A percentile compares a stretch with the other conserved stretches of the same genome.
These are phyloP conservation scores for Xylariales sp. DNA, from an alignment of 2,329 filamentous ascomycete genomes.

Conservation along the genomic window DNA sequence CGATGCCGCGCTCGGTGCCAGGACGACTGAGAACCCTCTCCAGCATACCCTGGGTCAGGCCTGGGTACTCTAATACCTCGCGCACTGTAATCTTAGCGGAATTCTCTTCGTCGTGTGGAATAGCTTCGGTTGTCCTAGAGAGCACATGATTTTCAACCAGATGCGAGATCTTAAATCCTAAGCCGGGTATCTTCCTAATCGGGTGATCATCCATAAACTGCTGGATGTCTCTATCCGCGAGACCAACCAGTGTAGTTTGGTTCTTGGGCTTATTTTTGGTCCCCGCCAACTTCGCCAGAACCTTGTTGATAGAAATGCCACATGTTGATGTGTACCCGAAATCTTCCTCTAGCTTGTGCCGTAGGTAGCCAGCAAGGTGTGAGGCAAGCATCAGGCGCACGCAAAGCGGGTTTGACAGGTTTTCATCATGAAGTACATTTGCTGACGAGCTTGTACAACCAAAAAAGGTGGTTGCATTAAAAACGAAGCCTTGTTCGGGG, in stretches of 20 bases:
- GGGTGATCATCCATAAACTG: constrained; percentile 72
- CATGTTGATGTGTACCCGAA: constrained; percentile 85
- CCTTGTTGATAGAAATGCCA: constrained; percentile 82
- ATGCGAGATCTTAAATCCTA: constrained; percentile 75
- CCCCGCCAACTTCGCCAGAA: constrained; percentile 80
- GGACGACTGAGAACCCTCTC: constrained; percentile 67
- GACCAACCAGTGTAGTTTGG: constrained; percentile 78
- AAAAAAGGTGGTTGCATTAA: constrained; percentile 64
- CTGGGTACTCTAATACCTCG: constrained; percentile 58
- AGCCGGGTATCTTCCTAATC: constrained; percentile 77
- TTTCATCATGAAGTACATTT: constrained; percentile 11
- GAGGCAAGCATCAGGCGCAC: constrained; percentile 71
- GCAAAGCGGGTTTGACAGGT: constrained; percentile 34
- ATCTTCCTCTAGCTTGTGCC: constrained; percentile 66
- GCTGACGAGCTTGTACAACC: constrained; percentile 47
- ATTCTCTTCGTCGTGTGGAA: constrained; percentile 31
- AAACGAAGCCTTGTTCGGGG: constrained; percentile 75
- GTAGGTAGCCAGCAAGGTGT: constrained; percentile 73
- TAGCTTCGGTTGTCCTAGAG: constrained; percentile 23
- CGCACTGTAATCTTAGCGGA: constrained; percentile 53
- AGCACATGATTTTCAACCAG: constrained; percentile 58
- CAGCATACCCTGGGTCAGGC: constrained; percentile 60
- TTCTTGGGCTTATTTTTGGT: constrained; percentile 80
- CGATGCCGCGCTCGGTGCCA: constrained; percentile 67
- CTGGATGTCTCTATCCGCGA: constrained; percentile 51